phyloP scores from a whole-genome alignment of 148 eudicot genomes.

The Cornus florida region DNA sequence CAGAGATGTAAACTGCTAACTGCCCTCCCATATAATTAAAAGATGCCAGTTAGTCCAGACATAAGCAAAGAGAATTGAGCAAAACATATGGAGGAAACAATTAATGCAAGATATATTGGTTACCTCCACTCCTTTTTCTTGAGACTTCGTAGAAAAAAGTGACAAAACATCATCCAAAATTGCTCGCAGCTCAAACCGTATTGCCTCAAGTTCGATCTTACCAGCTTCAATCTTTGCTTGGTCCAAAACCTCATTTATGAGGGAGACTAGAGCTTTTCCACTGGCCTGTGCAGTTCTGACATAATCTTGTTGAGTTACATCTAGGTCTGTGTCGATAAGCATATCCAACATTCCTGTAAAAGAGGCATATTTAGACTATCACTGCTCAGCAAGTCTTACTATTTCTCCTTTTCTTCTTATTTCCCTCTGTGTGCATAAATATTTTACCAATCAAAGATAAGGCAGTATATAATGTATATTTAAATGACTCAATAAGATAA shows the following conservation, averaged over 20 bases:
- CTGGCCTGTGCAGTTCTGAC: conserved; percentile 95
- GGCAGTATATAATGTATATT: no score
- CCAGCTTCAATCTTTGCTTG: conserved; percentile 98
- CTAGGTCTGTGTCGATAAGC: conserved; percentile 91
- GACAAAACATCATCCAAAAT: conserved; percentile 90
- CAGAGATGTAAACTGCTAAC: conserved; percentile 89
- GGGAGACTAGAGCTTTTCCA: conserved; percentile 92
- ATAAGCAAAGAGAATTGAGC: conserved; percentile 9
- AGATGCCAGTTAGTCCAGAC: background rate
- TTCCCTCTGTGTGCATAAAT: background rate
- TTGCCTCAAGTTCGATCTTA: conserved; percentile 87
- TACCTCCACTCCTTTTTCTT: conserved; percentile 97
- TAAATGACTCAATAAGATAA: background rate
- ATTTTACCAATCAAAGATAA: no score
- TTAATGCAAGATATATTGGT: conserved; percentile 4
- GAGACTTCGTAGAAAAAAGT: conserved; percentile 91
- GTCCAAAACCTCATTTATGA: conserved; percentile 94
- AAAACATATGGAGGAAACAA: background rate
- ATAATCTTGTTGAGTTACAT: conserved; percentile 94
- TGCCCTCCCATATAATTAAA: conserved; percentile 27
- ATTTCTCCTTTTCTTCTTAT: no score
- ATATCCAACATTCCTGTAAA: conserved; percentile 88
- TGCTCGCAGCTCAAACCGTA: conserved; percentile 73
- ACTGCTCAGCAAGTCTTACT: background rate
- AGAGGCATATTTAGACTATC: background rate